These are phyloP conservation scores for Oryza punctata DNA, from an alignment of 176 grass and related monocot species.

Conservation along the genomic window DNA sequence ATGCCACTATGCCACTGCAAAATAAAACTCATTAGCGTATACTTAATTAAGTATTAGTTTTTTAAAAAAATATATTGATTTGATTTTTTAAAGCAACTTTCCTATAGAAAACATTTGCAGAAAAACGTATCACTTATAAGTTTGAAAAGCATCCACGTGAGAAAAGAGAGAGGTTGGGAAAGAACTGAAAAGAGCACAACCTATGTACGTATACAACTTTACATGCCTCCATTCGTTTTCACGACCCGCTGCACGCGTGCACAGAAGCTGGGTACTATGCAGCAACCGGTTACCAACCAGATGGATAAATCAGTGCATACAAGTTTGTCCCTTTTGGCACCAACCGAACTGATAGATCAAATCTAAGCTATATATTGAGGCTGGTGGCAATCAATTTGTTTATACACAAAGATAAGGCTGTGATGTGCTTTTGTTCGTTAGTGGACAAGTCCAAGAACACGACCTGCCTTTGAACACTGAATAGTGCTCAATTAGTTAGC, in stretches of 20 bases:
- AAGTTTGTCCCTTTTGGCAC: background rate
- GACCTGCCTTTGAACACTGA: background rate
- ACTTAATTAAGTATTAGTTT: too few species aligned
- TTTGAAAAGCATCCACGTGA: too few species aligned
- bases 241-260: too few species aligned
- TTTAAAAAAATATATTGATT: too few species aligned
- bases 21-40: too few species aligned
- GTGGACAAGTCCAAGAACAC: background rate
- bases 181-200: too few species aligned
- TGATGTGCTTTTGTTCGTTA: background rate
- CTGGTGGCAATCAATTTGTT: background rate
- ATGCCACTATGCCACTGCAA: too few species aligned
- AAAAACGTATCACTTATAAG: too few species aligned
- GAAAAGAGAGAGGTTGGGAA: too few species aligned
- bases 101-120: too few species aligned
- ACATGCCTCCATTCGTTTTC: background rate
- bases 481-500: background rate
- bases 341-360: background rate
- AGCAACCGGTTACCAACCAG: background rate
- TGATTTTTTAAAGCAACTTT: too few species aligned
- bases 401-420: background rate
- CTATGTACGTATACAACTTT: too few species aligned
- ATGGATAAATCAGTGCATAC: background rate
- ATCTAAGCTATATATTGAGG: background rate
- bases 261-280: background rate